Percentiles rank a stretch among this genome's conserved stretches.
Conservation (phyloP, 345 rosid species). For the Salix brachista region DNA sequence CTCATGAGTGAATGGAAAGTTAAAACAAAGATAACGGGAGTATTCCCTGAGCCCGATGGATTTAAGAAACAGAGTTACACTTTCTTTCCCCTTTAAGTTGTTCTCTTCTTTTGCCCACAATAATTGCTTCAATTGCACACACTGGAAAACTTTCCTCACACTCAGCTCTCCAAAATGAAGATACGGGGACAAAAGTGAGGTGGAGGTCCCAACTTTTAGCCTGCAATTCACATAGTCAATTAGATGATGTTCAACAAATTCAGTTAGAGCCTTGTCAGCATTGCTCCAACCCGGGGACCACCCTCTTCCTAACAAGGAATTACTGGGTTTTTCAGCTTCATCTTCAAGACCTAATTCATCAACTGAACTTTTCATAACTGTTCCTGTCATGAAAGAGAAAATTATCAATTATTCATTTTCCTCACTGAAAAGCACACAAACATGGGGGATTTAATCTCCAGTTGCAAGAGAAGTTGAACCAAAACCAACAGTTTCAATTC, state of each 20-base stretch:
- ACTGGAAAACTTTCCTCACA: slow-evolving; percentile 74
- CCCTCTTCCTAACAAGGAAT: slow-evolving; percentile 74
- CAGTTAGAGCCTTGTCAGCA: slow-evolving; percentile 65
- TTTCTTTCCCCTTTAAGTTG: slow-evolving; percentile 51
- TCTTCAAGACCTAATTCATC: slow-evolving; percentile 79
- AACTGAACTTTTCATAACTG: slow-evolving; percentile 47
- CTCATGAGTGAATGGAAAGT: slow-evolving; percentile 87
- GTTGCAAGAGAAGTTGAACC: slow-evolving; percentile 1
- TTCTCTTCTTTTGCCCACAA: slow-evolving; percentile 72
- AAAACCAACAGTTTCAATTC: not conserved
- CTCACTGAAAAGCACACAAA: not conserved
- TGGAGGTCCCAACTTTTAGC: slow-evolving; percentile 52
- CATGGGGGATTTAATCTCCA: not conserved
- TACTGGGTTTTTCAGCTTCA: slow-evolving; percentile 78
- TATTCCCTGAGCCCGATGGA: slow-evolving; percentile 86
- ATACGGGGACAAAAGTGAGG: slow-evolving; percentile 81
- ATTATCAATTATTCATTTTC: not conserved
- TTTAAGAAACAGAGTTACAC: slow-evolving; percentile 59
- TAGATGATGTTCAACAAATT: slow-evolving; percentile 64
- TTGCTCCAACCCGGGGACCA: slow-evolving; percentile 96
- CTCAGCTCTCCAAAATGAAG: slow-evolving; percentile 94
- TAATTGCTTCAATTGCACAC: slow-evolving; percentile 63
- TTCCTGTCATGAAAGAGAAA: slow-evolving; percentile 34
- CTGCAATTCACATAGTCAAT: slow-evolving; percentile 52
- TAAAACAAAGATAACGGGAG: slow-evolving; percentile 90